Conservation (phyloP, 2,329 filamentous ascomycete species). For the Didymella lethalis region DNA sequence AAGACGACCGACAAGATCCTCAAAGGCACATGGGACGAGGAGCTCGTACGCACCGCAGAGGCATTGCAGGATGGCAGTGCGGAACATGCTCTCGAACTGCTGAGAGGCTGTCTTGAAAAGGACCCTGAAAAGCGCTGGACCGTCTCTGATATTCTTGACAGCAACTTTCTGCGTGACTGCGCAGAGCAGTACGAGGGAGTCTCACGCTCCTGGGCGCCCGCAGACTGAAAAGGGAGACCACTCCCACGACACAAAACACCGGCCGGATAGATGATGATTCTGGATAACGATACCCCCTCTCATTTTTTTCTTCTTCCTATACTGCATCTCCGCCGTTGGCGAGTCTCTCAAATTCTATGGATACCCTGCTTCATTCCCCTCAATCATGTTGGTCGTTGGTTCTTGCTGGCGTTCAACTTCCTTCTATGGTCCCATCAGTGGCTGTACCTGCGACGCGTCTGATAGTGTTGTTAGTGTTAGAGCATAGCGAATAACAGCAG, state of each 20-base stretch:
- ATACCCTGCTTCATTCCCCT: conserved; percentile 34
- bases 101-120: conserved; percentile 67
- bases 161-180: conserved; percentile 61
- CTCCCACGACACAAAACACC: background rate
- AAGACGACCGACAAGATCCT: conserved; percentile 67
- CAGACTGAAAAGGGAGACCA: conserved; percentile 25
- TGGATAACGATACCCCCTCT: conserved; percentile 41
- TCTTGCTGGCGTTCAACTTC: background rate
- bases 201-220: conserved; percentile 38
- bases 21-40: conserved; percentile 65
- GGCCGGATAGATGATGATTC: conserved; percentile 16
- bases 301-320: conserved; percentile 1
- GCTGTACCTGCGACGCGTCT: background rate
- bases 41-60: conserved; percentile 57
- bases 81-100: conserved; percentile 62
- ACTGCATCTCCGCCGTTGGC: conserved; percentile 5
- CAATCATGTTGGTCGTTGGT: conserved; percentile 10
- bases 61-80: conserved; percentile 47
- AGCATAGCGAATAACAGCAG: conserved; percentile 2
- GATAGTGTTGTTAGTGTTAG: background rate
- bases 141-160: conserved; percentile 63
- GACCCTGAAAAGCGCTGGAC: conserved; percentile 64
- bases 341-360: conserved; percentile 17
- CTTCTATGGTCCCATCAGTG: background rate
- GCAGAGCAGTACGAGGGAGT: conserved; percentile 40